Base-by-base conservation (phyloP, 2,329 filamentous ascomycete genomes). In the Xylaria multiplex region DNA sequence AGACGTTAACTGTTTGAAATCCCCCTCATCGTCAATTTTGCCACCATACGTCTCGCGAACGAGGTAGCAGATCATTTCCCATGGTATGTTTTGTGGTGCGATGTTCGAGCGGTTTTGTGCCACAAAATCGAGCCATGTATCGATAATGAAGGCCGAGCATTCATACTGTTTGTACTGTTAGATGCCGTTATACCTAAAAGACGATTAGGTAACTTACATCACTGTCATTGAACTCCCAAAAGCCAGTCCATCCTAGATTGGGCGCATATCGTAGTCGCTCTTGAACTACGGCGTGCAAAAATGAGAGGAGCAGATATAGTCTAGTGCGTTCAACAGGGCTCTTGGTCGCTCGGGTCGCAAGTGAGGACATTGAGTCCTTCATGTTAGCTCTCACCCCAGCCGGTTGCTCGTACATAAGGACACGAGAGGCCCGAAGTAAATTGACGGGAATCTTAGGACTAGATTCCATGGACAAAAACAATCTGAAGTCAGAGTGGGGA, bases 201-300 rank as follows among this genome's bases (percentile, higher is more conserved):
- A 16, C 37, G 24, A 52, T 24, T 55, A n/a, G 27, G 48, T 62
- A 71, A 90, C 92, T 91, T 88, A 96, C 93, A 81, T 99, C 96
- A 73, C 94, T 97, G 80, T 99, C 96, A 77, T 99, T 99, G 80
- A 99, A 99, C 80, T 99, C 96, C 96, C 96, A 99, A 85, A 97
- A 97, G 60, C 93, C 93, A 83, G 97, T 97, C 96, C 96, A 99
- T 67, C 96, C 96, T 62, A 99, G 84, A 64, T 87, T 95, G 0
- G 96, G 96, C 27, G 95, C 94, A 78, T 99, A 99, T 69, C 96
- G 91, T 69, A 99, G 84, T 73, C 96, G 87, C 79, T 99, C 96
- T 79, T 99, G 96, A 11, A 97, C 90, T 43, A 99, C 94, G 6
- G 96, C 96, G 77, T 99, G 96, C 73, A 99, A 78, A 86, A 99